Evolutionary conservation across 805 yeast genomes (phyloP).

Genomic region (Ogataea trehaloabstinens): DNA sequence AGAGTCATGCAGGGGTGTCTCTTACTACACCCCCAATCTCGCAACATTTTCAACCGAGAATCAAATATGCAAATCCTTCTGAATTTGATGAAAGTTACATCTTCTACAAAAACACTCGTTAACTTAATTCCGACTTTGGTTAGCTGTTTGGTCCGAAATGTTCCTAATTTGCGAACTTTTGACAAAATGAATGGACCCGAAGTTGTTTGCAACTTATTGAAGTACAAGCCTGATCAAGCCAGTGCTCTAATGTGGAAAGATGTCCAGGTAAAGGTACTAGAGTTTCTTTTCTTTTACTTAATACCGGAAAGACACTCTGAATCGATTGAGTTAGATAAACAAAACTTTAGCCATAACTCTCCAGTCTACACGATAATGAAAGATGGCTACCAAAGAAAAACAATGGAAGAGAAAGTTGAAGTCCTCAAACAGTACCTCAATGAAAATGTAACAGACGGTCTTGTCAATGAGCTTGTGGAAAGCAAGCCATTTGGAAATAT

Average conservation of each 20-base stretch:
- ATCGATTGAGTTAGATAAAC: not conserved
- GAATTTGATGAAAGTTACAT: conserved; percentile 18
- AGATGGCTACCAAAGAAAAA: conserved; percentile 32
- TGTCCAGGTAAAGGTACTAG: conserved; percentile 62
- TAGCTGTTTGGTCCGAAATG: conserved; percentile 55
- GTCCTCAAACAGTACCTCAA: conserved; percentile 41
- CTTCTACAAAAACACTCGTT: conserved; percentile 29
- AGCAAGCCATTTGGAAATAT: conserved; percentile 50
- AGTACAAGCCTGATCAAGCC: conserved; percentile 13
- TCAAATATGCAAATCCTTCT: conserved; percentile 38
- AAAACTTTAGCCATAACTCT: not conserved
- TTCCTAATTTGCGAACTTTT: conserved; percentile 55
- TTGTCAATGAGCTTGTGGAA: conserved; percentile 43
- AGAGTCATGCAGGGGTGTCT: conserved; percentile 58
- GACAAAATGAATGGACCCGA: conserved; percentile 57
- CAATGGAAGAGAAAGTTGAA: conserved; percentile 43
- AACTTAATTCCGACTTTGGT: conserved; percentile 53
- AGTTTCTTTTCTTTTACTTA: conserved; percentile 66
- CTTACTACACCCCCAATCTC: conserved; percentile 54
- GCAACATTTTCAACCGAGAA: conserved; percentile 45
- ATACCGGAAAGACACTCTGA: conserved; percentile 49
- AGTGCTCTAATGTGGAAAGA: conserved; percentile 38
- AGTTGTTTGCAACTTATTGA: conserved; percentile 46
- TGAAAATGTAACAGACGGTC: conserved; percentile 46
- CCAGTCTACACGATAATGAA: not conserved